These are phyloP conservation scores for Aegilops longissima DNA, from an alignment of 176 grass and related monocot species.

Conservation along the genomic window DNA sequence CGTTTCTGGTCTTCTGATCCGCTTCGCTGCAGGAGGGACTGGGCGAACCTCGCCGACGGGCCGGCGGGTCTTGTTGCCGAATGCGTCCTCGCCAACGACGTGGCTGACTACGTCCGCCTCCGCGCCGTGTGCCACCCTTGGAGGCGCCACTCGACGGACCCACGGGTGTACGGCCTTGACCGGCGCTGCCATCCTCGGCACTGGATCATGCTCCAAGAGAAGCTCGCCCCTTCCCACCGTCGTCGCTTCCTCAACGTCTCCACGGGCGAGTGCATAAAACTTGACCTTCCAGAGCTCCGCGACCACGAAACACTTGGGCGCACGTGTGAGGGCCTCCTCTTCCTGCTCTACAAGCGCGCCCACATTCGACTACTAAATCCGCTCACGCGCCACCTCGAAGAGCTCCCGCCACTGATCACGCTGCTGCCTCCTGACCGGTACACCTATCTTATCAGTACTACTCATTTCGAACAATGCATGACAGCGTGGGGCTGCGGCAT, in stretches of 20 bases:
- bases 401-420: neutral
- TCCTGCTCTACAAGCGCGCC: neutral
- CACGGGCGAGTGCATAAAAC: neutral
- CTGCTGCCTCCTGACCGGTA: neutral
- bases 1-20: neutral
- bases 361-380: neutral
- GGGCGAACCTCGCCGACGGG: neutral
- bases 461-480: neutral
- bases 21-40: neutral
- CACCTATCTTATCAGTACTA: neutral
- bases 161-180: neutral
- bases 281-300: neutral
- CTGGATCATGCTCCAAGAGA: neutral
- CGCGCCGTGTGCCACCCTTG: neutral
- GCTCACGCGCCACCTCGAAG: neutral
- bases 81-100: neutral
- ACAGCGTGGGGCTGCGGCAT: neutral
- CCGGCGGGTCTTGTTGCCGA: neutral
- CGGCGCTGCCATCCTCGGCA: neutral
- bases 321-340: neutral
- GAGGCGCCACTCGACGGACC: neutral
- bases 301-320: neutral
- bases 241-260: neutral
- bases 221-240: neutral
- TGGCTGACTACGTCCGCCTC: neutral